Percentiles rank a stretch among this genome's conserved stretches.
These are phyloP conservation scores for Vitis riparia DNA, from an alignment of 164 flowering plant genomes.

Conservation along the genomic window DNA sequence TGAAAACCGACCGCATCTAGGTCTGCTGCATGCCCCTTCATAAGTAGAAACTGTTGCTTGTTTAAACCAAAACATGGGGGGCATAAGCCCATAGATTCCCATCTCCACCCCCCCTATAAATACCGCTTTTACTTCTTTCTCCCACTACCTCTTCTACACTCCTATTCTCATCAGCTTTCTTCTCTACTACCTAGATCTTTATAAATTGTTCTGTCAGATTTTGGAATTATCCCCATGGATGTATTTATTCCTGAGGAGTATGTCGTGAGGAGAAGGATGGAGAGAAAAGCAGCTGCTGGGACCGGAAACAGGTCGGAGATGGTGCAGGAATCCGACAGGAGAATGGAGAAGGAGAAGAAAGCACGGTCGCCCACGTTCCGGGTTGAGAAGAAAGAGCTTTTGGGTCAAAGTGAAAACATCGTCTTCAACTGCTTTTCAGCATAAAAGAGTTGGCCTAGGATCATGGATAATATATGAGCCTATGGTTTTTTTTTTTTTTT, in stretches of 20 bases:
- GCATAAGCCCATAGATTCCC: conserved; percentile 4
- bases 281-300: conserved; percentile 11
- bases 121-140: not conserved
- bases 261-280: conserved; percentile 18
- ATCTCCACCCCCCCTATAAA: not conserved
- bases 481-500: too few species aligned
- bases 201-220: too few species aligned
- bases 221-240: conserved; percentile 19
- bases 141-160: too few species aligned
- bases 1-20: too few species aligned
- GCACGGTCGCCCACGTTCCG: not conserved
- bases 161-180: too few species aligned
- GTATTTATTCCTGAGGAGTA: conserved; percentile 40
- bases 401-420: conserved; percentile 6
- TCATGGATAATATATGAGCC: too few species aligned
- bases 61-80: conserved; percentile 7
- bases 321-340: conserved; percentile 2
- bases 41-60: not conserved
- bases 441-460: not conserved
- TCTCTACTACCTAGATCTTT: too few species aligned
- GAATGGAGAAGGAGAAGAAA: not conserved
- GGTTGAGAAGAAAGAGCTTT: not conserved
- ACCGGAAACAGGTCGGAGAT: not conserved
- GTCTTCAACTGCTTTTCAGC: conserved; percentile 26
- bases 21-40: too few species aligned